Evolutionary conservation across 2,329 filamentous ascomycete species (phyloP).

Genomic region (Penicillium capsulatum): DNA sequence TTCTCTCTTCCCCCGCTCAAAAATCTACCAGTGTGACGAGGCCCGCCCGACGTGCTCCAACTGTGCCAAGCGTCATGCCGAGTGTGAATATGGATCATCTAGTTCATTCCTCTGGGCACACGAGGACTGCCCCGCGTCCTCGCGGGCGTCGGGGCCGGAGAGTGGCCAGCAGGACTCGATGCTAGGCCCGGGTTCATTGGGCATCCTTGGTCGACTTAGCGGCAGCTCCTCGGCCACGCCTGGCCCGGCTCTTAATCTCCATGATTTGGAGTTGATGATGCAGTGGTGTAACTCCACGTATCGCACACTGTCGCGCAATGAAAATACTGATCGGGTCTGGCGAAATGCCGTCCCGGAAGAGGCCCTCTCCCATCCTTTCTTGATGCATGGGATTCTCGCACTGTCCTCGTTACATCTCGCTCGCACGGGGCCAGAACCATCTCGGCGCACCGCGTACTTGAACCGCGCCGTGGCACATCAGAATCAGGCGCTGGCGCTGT

Average conservation of each 20-base stretch:
- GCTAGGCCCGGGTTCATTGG: conserved; percentile 19
- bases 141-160: conserved; percentile 20
- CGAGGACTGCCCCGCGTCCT: conserved; percentile 20
- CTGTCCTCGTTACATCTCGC: conserved; percentile 35
- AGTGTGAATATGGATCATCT: conserved; percentile 32
- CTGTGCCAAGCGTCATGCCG: conserved; percentile 30
- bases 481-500: conserved; percentile 33
- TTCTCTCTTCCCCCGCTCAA: neutral
- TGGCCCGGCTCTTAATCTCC: conserved; percentile 39
- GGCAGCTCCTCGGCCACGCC: conserved; percentile 14
- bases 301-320: conserved; percentile 25
- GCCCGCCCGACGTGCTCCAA: conserved; percentile 30
- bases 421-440: conserved; percentile 24
- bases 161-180: conserved; percentile 14
- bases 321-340: conserved; percentile 34
- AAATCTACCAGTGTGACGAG: conserved; percentile 30
- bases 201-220: conserved; percentile 22
- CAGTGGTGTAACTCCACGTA: conserved; percentile 39
- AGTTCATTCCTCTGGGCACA: conserved; percentile 33
- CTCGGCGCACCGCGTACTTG: conserved; percentile 28
- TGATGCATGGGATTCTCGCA: conserved; percentile 38
- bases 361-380: conserved; percentile 31
- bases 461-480: conserved; percentile 36
- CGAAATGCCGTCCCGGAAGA: conserved; percentile 31
- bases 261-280: conserved; percentile 44